A percentile compares a stretch with the other conserved stretches of the same genome.
These are phyloP conservation scores for Venturia effusa DNA, from an alignment of 2,329 filamentous ascomycete species.

Conservation along the genomic window DNA sequence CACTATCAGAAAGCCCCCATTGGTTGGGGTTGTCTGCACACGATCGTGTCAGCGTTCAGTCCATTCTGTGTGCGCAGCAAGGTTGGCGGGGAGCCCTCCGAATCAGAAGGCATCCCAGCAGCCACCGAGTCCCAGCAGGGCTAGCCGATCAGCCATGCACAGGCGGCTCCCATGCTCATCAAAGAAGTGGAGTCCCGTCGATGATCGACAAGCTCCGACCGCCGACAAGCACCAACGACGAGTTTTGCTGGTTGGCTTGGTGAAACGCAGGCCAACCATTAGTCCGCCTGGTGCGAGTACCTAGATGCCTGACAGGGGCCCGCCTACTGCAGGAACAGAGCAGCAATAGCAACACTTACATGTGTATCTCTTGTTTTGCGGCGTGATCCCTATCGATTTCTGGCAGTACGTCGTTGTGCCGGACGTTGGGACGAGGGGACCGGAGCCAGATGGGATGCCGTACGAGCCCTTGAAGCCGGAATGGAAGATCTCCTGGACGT, in stretches of 20 bases:
- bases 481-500: slow-evolving; percentile 12
- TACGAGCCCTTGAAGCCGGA: slow-evolving; percentile 2
- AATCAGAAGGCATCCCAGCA: background rate
- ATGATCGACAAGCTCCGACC: background rate
- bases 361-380: slow-evolving; percentile 15
- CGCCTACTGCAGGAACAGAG: slow-evolving; percentile 18
- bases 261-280: background rate
- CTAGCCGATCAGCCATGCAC: background rate
- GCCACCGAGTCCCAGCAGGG: background rate
- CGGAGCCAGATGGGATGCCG: slow-evolving; percentile 3
- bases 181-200: no score
- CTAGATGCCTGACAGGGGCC: slow-evolving; percentile 15
- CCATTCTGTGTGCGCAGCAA: background rate
- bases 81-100: background rate
- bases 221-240: background rate
- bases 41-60: slow-evolving; percentile 1
- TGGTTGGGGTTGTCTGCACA: slow-evolving; percentile 44
- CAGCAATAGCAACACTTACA: background rate
- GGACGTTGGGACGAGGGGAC: slow-evolving; percentile 6
- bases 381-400: slow-evolving; percentile 35
- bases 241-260: background rate
- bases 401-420: slow-evolving; percentile 29
- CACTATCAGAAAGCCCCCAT: slow-evolving; percentile 34
- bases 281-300: slow-evolving; percentile 38
- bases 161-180: background rate